phyloP scores from a whole-genome alignment of 805 yeast species.

The Yamadazyma laniorum region DNA sequence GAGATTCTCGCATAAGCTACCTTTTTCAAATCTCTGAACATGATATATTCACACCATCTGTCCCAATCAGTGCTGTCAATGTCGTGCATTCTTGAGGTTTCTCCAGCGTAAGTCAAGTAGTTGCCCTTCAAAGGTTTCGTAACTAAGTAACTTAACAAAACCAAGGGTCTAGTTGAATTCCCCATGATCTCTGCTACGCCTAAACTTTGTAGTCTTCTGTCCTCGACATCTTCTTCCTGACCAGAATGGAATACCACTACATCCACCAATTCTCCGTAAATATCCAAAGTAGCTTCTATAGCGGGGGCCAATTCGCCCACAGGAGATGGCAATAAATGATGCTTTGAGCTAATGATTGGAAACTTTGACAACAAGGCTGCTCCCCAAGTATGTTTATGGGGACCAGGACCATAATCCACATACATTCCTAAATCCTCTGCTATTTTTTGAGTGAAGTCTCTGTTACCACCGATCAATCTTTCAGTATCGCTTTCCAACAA shows the following conservation, averaged over 20 bases:
- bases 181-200: conserved; percentile 81
- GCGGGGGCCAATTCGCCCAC: conserved; percentile 99
- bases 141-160: conserved; percentile 86
- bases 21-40: conserved; percentile 82
- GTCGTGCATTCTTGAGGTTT: conserved; percentile 82
- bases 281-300: conserved; percentile 90
- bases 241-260: conserved; percentile 97
- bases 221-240: conserved; percentile 96
- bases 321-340: conserved; percentile 91
- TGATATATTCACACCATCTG: conserved; percentile 97
- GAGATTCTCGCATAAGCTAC: conserved; percentile 93
- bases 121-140: conserved; percentile 86
- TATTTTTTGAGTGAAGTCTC: conserved; percentile 86
- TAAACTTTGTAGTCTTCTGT: conserved; percentile 80
- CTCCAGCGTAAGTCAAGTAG: conserved; percentile 87
- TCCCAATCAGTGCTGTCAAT: conserved; percentile 94
- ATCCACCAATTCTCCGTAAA: conserved; percentile 84
- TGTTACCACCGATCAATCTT: conserved; percentile 89
- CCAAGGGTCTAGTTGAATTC: conserved; percentile 74
- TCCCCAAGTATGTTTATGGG: conserved; percentile 98
- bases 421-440: conserved; percentile 95
- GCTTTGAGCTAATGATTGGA: conserved; percentile 88
- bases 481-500: conserved; percentile 91
- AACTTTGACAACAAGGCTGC: conserved; percentile 87
- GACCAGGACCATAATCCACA: conserved; percentile 96